Conservation (phyloP, 179 eudicot genomes). For the Spergularia azorica region DNA sequence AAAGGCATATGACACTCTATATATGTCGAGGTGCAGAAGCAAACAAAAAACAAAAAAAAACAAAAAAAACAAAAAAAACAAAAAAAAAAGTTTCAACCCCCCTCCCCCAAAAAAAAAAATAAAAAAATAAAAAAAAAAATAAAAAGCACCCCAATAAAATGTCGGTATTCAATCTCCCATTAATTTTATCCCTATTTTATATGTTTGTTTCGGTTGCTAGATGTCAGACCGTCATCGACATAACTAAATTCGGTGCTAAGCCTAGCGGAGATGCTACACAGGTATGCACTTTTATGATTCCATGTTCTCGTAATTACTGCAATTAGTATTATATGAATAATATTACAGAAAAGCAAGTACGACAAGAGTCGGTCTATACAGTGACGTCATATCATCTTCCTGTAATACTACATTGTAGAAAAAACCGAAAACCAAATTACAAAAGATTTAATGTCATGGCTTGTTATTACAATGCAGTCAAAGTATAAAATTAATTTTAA, state of each 20-base stretch:
- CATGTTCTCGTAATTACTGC: too few relatives aligned
- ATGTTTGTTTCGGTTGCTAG: conserved; percentile 17
- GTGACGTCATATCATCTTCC: too few relatives aligned
- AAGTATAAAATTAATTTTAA: too few relatives aligned
- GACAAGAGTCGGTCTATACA: too few relatives aligned
- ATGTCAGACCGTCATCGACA: conserved; percentile 23
- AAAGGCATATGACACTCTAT: neutral
- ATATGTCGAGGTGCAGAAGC: neutral
- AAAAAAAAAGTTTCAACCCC: neutral
- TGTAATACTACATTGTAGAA: too few relatives aligned
- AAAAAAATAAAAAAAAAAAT: neutral
- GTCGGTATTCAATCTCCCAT: conserved; percentile 6
- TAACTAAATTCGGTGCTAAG: conserved; percentile 36
- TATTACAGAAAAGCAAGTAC: too few relatives aligned
- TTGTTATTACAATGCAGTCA: too few relatives aligned
- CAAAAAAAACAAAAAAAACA: neutral
- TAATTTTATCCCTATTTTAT: conserved; percentile 20
- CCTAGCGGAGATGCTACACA: conserved; percentile 33
- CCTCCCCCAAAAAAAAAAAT: neutral
- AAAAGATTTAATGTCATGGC: too few relatives aligned
- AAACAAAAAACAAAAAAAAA: neutral
- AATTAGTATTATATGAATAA: too few relatives aligned
- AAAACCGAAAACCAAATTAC: too few relatives aligned
- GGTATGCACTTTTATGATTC: neutral
- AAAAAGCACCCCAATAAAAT: conserved; percentile 2